These are phyloP conservation scores for Brassica carinata DNA, from an alignment of 345 rosid species.

Conservation along the genomic window DNA sequence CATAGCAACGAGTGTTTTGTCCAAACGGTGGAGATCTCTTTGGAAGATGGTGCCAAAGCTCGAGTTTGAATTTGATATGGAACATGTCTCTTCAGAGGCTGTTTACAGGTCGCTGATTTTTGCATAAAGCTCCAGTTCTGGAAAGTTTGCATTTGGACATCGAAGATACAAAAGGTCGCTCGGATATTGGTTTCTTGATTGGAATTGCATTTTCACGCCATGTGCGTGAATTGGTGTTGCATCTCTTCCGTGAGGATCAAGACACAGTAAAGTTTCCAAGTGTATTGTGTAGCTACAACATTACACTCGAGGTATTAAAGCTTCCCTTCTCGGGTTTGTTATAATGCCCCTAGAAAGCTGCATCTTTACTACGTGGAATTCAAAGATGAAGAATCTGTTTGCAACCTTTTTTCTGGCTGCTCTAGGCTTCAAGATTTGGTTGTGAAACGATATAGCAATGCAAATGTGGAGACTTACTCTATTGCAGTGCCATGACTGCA, in stretches of 20 bases:
- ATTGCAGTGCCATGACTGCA: not conserved
- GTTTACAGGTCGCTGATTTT: not conserved
- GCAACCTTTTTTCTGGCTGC: not conserved
- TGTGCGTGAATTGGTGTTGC: not conserved
- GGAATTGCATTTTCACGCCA: slow-evolving; percentile 8
- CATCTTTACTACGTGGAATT: not conserved
- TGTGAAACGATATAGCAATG: rapidly evolving
- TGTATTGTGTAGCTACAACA: not conserved
- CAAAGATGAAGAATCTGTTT: not conserved
- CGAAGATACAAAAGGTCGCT: not conserved
- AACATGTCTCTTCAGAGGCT: not conserved
- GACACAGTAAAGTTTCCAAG: not conserved
- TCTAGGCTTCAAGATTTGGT: not conserved
- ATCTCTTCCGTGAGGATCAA: not conserved
- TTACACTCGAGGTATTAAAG: not conserved
- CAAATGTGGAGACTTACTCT: not conserved
- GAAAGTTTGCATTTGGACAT: slow-evolving; percentile 5
- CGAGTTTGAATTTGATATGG: not conserved
- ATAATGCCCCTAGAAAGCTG: not conserved
- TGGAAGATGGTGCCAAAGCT: not conserved
- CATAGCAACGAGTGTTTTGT: not conserved
- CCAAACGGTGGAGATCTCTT: not conserved
- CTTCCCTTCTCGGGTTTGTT: slow-evolving; percentile 4
- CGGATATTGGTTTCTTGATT: not conserved
- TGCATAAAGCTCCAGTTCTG: not conserved